These are phyloP conservation scores for Pseudopyricularia cyperi DNA, from an alignment of 2,329 filamentous ascomycete species.

Conservation along the genomic window DNA sequence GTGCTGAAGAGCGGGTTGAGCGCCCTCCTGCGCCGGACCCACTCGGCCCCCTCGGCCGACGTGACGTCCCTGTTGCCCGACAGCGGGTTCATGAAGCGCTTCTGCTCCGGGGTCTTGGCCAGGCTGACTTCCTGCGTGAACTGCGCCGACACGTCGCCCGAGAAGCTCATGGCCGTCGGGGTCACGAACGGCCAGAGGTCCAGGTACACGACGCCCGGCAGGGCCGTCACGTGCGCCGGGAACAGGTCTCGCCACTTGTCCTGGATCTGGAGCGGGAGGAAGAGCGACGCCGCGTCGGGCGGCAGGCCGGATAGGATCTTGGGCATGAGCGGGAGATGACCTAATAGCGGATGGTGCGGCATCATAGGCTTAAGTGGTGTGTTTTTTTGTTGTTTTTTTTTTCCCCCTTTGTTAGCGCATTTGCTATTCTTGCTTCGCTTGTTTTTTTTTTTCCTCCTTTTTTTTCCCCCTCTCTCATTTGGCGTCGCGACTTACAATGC, in stretches of 20 bases:
- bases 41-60: slow-evolving; percentile 15
- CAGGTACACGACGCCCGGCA: slow-evolving; percentile 13
- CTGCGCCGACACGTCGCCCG: slow-evolving; percentile 9
- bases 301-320: slow-evolving; percentile 8
- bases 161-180: slow-evolving; percentile 9
- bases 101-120: slow-evolving; percentile 16
- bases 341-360: slow-evolving; percentile 8
- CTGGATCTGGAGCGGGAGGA: slow-evolving; percentile 9
- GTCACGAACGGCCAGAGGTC: slow-evolving; percentile 16
- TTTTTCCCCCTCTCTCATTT: not conserved
- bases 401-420: not conserved
- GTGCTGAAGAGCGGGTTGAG: slow-evolving; percentile 24
- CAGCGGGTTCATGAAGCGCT: slow-evolving; percentile 13
- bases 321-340: slow-evolving; percentile 9
- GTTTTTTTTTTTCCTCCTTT: not conserved
- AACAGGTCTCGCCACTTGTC: slow-evolving; percentile 10
- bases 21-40: slow-evolving; percentile 15
- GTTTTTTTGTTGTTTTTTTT: not conserved
- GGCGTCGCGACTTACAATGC: slow-evolving; percentile 5
- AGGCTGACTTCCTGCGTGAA: slow-evolving; percentile 10
- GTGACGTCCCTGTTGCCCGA: slow-evolving; percentile 18
- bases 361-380: slow-evolving; percentile 8
- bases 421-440: too few relatives aligned
- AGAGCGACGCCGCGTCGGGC: slow-evolving; percentile 9
- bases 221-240: not conserved